Conservation (phyloP, 257 asterid genomes). For the Przewalskia tangutica region DNA sequence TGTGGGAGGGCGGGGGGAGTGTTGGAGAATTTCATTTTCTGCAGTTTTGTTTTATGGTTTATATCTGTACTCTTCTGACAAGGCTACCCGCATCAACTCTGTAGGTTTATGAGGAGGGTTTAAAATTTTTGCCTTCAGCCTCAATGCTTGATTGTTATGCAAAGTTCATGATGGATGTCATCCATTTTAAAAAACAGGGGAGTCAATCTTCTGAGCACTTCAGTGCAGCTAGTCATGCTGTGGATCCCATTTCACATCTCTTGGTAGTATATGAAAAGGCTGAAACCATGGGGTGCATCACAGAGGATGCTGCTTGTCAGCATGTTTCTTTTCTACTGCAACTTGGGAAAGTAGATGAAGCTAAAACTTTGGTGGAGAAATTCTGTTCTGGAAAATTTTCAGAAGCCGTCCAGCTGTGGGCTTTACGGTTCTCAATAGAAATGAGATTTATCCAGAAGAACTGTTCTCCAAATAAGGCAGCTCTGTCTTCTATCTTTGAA, state of each 20-base stretch:
- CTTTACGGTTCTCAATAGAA: slow-evolving; percentile 54
- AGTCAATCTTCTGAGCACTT: slow-evolving; percentile 22
- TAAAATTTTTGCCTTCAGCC: slow-evolving; percentile 44
- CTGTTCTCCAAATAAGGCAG: slow-evolving; percentile 35
- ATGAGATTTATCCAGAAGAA: slow-evolving; percentile 26
- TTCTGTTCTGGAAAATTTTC: slow-evolving; percentile 52
- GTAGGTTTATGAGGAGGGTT: slow-evolving; percentile 80
- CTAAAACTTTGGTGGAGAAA: slow-evolving; percentile 42
- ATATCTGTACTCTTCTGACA: background rate
- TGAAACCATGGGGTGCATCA: slow-evolving; percentile 45
- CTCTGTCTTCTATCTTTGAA: slow-evolving; percentile 31
- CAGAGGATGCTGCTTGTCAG: slow-evolving; percentile 67
- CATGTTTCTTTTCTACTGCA: slow-evolving; percentile 58
- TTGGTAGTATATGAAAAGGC: slow-evolving; percentile 58
- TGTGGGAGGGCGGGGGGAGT: background rate
- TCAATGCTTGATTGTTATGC: slow-evolving; percentile 45
- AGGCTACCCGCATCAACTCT: slow-evolving; percentile 3
- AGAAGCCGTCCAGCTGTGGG: slow-evolving; percentile 53
- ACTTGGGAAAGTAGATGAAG: slow-evolving; percentile 50
- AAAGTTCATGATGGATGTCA: slow-evolving; percentile 56
- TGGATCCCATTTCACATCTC: slow-evolving; percentile 55
- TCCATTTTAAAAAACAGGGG: slow-evolving; percentile 15
- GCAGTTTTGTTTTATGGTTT: background rate
- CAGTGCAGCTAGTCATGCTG: slow-evolving; percentile 15
- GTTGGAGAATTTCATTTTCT: background rate